phyloP scores from a whole-genome alignment of 257 asterid species.

The Ballota nigra region DNA sequence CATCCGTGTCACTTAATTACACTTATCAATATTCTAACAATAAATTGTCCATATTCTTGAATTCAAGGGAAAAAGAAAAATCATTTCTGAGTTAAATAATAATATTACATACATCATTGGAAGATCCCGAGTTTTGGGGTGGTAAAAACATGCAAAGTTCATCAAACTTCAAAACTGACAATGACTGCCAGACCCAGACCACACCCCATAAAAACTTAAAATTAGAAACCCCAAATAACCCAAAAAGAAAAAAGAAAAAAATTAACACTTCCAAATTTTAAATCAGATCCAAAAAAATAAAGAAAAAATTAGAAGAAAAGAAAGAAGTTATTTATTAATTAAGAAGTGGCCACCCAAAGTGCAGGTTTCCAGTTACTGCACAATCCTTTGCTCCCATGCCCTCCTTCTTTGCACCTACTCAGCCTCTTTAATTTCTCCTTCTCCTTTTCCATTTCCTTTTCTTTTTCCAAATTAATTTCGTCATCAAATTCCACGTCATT shows the following conservation, averaged over 20 bases:
- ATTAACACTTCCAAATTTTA: background rate
- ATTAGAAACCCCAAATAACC: constrained; percentile 8
- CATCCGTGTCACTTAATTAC: too few relatives aligned
- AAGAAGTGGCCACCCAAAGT: constrained; percentile 59
- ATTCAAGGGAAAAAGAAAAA: background rate
- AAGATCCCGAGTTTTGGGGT: constrained; percentile 12
- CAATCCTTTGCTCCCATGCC: constrained; percentile 42
- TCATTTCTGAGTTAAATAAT: background rate
- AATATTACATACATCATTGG: constrained; percentile 18
- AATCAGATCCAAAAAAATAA: background rate
- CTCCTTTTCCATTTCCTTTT: constrained; percentile 39
- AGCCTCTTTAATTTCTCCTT: constrained; percentile 40
- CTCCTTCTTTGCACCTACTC: constrained; percentile 59
- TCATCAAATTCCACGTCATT: constrained; percentile 25
- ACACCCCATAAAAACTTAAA: constrained; percentile 14
- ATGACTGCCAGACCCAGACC: constrained; percentile 5
- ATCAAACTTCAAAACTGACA: constrained; percentile 19
- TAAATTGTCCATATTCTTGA: background rate
- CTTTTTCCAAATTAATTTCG: constrained; percentile 32
- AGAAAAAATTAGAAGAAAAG: background rate
- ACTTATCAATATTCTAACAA: too few relatives aligned
- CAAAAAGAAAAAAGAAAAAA: background rate
- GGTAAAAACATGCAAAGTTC: constrained; percentile 33
- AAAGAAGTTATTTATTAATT: background rate
- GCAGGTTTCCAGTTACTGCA: constrained; percentile 59